Percentiles rank a stretch among this genome's conserved stretches.
phyloP scores from a whole-genome alignment of 2,329 filamentous ascomycete species.

The Trematosphaeria pertusa region DNA sequence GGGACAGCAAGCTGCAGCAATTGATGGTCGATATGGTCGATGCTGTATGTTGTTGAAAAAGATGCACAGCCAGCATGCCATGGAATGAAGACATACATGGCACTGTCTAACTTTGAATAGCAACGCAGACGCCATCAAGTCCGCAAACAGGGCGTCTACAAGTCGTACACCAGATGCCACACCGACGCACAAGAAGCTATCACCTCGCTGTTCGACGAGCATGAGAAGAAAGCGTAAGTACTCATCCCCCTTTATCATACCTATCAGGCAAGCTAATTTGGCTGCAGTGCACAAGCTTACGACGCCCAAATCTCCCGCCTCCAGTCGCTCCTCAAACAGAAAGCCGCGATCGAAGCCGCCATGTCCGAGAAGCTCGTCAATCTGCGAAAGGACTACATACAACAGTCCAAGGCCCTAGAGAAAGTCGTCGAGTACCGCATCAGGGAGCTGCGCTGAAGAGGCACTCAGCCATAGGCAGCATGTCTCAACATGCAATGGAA shows the following conservation, averaged over 20 bases:
- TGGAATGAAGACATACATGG: background rate
- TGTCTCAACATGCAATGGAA: too few species aligned
- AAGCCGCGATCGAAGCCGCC: constrained; percentile 31
- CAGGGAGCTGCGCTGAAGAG: constrained; percentile 31
- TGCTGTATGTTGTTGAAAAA: constrained; percentile 25
- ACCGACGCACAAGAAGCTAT: constrained; percentile 24
- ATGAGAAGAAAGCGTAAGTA: constrained; percentile 38
- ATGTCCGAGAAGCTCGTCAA: constrained; percentile 26
- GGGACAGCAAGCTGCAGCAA: constrained; percentile 13
- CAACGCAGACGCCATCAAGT: constrained; percentile 34
- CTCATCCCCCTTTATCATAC: background rate
- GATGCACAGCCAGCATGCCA: background rate
- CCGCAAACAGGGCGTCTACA: constrained; percentile 27
- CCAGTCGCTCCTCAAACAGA: constrained; percentile 27
- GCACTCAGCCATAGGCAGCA: too few species aligned
- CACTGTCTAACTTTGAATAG: constrained; percentile 17
- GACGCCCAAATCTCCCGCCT: constrained; percentile 32
- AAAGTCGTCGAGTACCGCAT: constrained; percentile 25
- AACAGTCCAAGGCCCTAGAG: constrained; percentile 31
- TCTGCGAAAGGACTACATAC: constrained; percentile 26
- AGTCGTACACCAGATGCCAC: constrained; percentile 22
- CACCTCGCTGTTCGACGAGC: constrained; percentile 29
- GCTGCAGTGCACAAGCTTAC: constrained; percentile 26
- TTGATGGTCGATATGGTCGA: constrained; percentile 30
- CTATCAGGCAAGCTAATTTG: background rate